Base-by-base conservation (phyloP, 768 basidiomycete genomes). In the Pluteus cervinus region DNA sequence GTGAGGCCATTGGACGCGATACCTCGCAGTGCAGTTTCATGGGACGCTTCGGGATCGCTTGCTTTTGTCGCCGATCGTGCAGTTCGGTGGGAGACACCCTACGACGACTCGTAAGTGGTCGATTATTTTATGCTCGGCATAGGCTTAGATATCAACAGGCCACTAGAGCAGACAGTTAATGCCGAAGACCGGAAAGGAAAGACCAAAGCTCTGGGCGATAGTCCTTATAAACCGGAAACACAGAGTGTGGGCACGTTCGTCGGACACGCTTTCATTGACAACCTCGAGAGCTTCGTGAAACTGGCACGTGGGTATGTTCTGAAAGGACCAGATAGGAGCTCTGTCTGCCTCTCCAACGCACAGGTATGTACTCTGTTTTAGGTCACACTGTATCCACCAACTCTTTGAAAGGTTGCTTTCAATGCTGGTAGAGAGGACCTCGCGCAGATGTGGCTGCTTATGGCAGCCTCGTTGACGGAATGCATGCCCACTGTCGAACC, bases 41-140 rank as follows among this genome's bases (percentile, higher is more conserved):
- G 86, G 85, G 75, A 79, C 20, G 69, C 70, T 3, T 57, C 68
- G 9, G 83, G 85, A 3, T 66, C 76, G 2, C 53, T 91, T 29
- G 63, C 78, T 5, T 89, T 90, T 46, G 77, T 82, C 8, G 55
- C 73, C 2, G 83, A 83, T 36, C 60, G 57, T n/a, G 62, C 60
- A 28, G 44, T 50, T 4, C 53, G 53, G 25, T 79, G 74, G 68
- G 84, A 88, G 48, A 53, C 81, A 2, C 88, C 88, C 2, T 90
- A 84, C 42, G 88, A 91, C 45, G 88, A 91, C 49, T 49, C 81
- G 87, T 87, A 49, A 37, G 79, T 60, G 11, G 9, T n/a, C 11
- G 8, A 21, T 14, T 5, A 29, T 41, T 36, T 28, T 29, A 3
- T 23, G 31, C 28, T 39, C 22, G 46, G 23, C 21, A 28, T 38